These are phyloP conservation scores for Jaltomata sinuosa DNA, from an alignment of 257 asterid species.

Conservation along the genomic window DNA sequence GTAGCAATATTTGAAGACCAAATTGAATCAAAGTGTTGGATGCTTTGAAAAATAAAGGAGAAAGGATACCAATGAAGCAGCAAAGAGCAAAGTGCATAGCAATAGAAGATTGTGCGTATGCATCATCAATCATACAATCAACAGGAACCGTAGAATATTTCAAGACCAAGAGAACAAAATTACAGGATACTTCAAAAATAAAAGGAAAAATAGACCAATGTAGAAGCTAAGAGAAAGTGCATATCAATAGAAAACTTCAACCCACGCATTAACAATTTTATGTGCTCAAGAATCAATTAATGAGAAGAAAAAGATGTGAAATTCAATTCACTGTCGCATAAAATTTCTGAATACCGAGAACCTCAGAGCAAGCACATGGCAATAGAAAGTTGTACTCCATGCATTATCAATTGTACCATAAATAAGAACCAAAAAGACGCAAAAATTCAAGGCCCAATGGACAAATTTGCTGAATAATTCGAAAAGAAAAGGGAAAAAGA, in stretches of 20 bases:
- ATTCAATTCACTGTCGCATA: neutral
- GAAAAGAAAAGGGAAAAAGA: neutral
- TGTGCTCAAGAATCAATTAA: neutral
- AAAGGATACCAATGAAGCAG: neutral
- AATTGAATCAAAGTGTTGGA: neutral
- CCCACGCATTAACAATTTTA: neutral
- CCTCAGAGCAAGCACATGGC: neutral
- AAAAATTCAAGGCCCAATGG: no score
- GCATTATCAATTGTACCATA: no score
- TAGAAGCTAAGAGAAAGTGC: neutral
- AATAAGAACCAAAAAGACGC: no score
- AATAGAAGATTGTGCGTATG: neutral
- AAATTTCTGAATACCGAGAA: neutral
- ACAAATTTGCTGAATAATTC: no score
- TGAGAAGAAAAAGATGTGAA: neutral
- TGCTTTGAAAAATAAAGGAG: neutral
- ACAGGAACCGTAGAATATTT: neutral
- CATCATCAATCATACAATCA: neutral
- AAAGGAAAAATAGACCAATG: neutral
- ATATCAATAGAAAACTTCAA: neutral
- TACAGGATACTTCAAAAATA: neutral
- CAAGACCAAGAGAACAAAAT: neutral
- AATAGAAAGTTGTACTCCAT: no score
- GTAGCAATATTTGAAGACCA: neutral
- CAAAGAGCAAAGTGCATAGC: neutral